Evolutionary conservation across 129 eudicot genomes (phyloP), one percentile per base, ranked within the genome.

Genomic region (Glebionis coronaria): DNA sequence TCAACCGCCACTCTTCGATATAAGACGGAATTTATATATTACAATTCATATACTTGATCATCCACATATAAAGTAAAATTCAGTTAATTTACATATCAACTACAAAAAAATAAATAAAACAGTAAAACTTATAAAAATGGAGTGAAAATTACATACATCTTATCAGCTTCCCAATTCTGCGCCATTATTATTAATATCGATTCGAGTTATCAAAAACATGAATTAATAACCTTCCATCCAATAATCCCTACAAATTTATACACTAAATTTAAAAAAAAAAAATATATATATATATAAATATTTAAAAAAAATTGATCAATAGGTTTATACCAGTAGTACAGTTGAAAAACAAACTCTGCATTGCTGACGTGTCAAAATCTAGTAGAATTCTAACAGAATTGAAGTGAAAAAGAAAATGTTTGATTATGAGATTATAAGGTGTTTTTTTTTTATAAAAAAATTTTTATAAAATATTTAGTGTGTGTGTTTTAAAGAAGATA

Each of bases 141-240:
- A 6, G 12, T 54, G 23, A 21, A 11, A 9, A 23, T 56, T 5
- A 20, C 78, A 49, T 81, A 91, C 97, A 91, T 91, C 79, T 91
- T 91, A 77, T 91, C 97, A 19, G 96, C 97, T 85, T 91, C 97
- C 97, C 96, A 91, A 44, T 84, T 87, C 82, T 87, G 96, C 67
- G 96, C 87, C 97, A 91, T 91, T 72, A 27, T 35, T n/a, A n/a
- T n/a, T n/a, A n/a, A n/a, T 35, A 35, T 5, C 2, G 21, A 52
- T 46, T 75, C 51, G 44, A 60, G 69, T 70, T 55, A 55, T 21
- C 35, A 51, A 35, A 35, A 35, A 51, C 3, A 9, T 15, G 16
- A 1, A 51, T 15, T 23, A 15, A 15, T 51, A 15, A 15, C 21
- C 28, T 55, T 21, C 61, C 62, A 21, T 25, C 62, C 13, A 5